Base-by-base conservation (phyloP, 225 moss, liverwort and hornwort genomes). In the Asterella californica region DNA sequence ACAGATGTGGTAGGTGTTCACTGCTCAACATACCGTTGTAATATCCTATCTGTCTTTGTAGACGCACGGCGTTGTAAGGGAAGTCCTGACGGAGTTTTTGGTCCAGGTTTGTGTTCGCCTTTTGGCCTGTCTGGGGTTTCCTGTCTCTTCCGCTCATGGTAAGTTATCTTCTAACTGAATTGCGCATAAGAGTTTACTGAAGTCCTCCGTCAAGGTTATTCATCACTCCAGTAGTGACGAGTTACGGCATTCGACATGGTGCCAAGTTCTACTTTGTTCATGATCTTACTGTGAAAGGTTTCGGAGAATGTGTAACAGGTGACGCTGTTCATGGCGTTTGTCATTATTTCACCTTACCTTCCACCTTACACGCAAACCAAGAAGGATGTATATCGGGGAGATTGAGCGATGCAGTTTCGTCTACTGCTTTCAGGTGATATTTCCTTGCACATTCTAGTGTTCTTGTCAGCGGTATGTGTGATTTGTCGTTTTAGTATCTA, bases 91-190 rank as follows among this genome's bases (percentile, higher is more conserved):
- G 36, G 9, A 65, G 67, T 34, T 62, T 46, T 5, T 82, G 17
- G 61, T 63, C 76, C 88, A 91, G 96, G 82, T 94, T 97, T 83
- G 82, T 87, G 66, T 83, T 91, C 50, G 91, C 97, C 14, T 87
- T 97, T 9, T 97, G 97, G 97, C 94, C 97, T 82, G 94, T 97
- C 50, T 97, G 94, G 94, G 91, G 97, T 61, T 92, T 94, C 78
- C 88, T 94, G 81, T 94, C 97, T 9, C 85, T 92, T 37, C 94
- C 94, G 19, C 82, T 97, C 77, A 80, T 97, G 91, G 96, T 96
- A 83, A 79, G 89, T 66, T 68, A 25, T 70, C 3, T 24, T 15
- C 36, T 8, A 33, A 50, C 53, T 74, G 52, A 27, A 33, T 29
- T 0, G 24, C 32, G 0, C 18, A 15, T 24, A 24, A 8, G 2